Base-by-base conservation (phyloP, 164 flowering plant genomes). In the Vitis amurensis region DNA sequence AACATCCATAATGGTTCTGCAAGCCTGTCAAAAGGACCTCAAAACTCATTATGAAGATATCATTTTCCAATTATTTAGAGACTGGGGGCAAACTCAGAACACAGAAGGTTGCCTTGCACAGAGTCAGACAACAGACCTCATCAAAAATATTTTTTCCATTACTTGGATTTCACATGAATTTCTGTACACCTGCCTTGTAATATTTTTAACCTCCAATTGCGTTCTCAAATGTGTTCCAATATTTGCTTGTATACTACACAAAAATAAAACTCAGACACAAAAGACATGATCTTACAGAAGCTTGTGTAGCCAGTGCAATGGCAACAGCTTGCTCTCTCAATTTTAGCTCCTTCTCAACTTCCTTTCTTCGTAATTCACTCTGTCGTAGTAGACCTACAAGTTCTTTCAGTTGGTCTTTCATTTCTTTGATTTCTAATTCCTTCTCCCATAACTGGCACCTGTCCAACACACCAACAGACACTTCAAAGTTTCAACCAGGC, bases 341-440 rank as follows among this genome's bases (percentile, higher is more conserved):
- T 71, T 87, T 96, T 29, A 91, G 90, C 80, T 96, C 97, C 82
- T 90, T 91, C 75, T 96, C 98, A 63, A 82, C 86, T 79, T 93
- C 99, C 75, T 87, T 89, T 82, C 97, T 84, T 64, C 86, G 81
- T 55, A 74, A 63, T 82, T 96, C 99, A 80, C 98, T 96, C 66
- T 91, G 95, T 56, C 87, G 80, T 64, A 93, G 73, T 59, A 91
- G 77, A 65, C 88, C 83, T 48, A 93, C 92, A 31, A 93, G 90
- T 74, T 95, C 99, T 74, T 91, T 90, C 47, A 93, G 73, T 64
- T 95, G 95, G 65, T 93, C 98, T 83, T 91, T 86, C 89, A 89
- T 87, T 81, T 89, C 97, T 76, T 88, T 91, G 69, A 88, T 84
- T 73, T 93, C 98, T 68, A 88, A 73, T 62, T 91, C 97, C 67